Evolutionary conservation across 2,329 filamentous ascomycete genomes (phyloP).

Genomic region (Magnaporthales sp.): DNA sequence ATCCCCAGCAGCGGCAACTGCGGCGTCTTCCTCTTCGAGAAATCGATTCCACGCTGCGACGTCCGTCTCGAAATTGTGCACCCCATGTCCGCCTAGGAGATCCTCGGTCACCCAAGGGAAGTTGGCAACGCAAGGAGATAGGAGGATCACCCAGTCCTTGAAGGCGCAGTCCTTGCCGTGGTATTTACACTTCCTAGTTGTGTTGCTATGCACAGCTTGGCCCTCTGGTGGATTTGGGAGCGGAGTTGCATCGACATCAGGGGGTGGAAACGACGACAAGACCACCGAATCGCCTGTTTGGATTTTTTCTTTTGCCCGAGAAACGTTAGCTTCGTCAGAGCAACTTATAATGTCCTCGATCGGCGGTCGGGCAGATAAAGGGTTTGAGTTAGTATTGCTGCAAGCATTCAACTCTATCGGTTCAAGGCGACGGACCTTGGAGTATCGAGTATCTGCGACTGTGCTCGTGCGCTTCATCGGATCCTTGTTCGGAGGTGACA

Average conservation of each 20-base stretch:
- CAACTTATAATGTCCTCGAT: neutral
- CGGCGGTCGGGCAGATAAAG: neutral
- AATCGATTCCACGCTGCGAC: conserved; percentile 23
- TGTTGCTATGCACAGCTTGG: neutral
- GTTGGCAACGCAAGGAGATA: conserved; percentile 31
- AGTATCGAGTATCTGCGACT: neutral
- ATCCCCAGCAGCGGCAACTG: too few relatives aligned
- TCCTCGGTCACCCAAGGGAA: conserved; percentile 26
- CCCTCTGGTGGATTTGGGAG: neutral
- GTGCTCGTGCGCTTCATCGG: neutral
- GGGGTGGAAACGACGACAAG: neutral
- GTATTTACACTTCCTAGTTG: neutral
- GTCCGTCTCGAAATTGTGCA: conserved; percentile 23
- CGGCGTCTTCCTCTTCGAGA: neutral
- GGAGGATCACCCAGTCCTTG: conserved; percentile 25
- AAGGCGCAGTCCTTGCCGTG: conserved; percentile 26
- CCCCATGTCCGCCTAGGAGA: conserved; percentile 33
- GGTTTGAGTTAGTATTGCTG: neutral
- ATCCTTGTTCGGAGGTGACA: neutral
- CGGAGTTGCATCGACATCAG: neutral
- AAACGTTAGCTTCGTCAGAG: conserved; percentile 12
- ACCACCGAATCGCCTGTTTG: neutral
- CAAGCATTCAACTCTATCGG: neutral
- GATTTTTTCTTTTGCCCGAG: neutral
- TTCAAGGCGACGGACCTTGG: neutral